These are phyloP conservation scores for Eutrema yunnanense DNA, from an alignment of 345 rosid genomes.

Conservation along the genomic window DNA sequence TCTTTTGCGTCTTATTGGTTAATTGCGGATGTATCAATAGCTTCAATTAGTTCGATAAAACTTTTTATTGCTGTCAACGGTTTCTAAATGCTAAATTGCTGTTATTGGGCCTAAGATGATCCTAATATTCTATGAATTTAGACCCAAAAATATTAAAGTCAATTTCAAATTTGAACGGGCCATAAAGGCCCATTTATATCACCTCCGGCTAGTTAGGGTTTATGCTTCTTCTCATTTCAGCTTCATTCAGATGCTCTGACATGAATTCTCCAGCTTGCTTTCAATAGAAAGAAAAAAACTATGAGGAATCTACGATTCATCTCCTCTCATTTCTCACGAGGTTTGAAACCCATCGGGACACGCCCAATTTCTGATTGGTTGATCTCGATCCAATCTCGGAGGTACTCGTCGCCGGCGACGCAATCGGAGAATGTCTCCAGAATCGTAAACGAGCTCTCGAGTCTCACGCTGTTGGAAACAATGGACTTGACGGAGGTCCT, in stretches of 20 bases:
- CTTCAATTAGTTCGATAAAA: no score
- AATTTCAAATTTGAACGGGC: neutral
- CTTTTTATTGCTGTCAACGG: no score
- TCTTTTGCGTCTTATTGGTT: no score
- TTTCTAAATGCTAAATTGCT: neutral
- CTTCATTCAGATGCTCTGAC: neutral
- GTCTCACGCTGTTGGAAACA: constrained; percentile 67
- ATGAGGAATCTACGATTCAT: constrained; percentile 45
- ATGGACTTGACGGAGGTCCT: constrained; percentile 66
- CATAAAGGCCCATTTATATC: constrained; percentile 5
- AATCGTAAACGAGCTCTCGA: constrained; percentile 62
- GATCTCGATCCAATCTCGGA: constrained; percentile 6
- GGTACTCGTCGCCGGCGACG: constrained; percentile 20
- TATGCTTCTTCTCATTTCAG: constrained; percentile 9
- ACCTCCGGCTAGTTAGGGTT: constrained; percentile 21
- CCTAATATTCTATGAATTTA: neutral
- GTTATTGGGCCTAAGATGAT: neutral
- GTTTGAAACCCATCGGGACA: constrained; percentile 13
- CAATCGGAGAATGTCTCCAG: constrained; percentile 44
- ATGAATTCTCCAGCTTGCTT: constrained; percentile 3
- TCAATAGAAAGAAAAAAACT: neutral
- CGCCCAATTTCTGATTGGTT: neutral
- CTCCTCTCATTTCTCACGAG: constrained; percentile 36
- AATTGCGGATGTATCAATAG: no score
- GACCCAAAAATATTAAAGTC: no score